Evolutionary conservation across 129 eudicot genomes (phyloP), one percentile per base, ranked within the genome.

Genomic region (Flaveria sonorensis): DNA sequence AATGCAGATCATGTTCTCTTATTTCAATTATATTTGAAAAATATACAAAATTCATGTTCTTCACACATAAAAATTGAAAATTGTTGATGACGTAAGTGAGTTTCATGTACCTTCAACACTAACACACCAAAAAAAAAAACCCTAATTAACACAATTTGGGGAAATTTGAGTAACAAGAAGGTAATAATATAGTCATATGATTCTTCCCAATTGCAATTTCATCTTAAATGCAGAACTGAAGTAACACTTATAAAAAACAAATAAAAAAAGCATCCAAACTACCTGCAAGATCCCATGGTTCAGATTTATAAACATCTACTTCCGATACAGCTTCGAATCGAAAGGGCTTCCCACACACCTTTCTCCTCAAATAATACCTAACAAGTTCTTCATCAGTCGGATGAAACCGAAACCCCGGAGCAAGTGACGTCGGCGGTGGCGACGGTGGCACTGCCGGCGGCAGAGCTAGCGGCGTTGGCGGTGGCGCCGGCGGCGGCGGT

Each of bases 241-340:
- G 39, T 42, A 76, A 18, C 40, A 64, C 10, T 50, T 19, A 0
- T 15, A 20, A 76, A 20, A 16, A 75, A 63, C 32, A 39, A 16
- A 12, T 20, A 19, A 65, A 1, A 16, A 48, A 46, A 40, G 12
- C 47, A 30, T 2, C 2, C 55, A 2, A 42, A 55, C 3, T 75
- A 92, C 97, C 92, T 60, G 91, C 87, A 81, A 92, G 93, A n/a
- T 92, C 93, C 96, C 97, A 92, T 5, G 97, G 97, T 72, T 92
- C 97, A 21, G 89, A 89, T 83, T 89, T 92, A 76, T 92, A 92
- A 21, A 92, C 92, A 52, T 92, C 97, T 23, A 87, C 80, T 72
- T 92, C 96, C 9, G 91, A 76, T 4, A 92, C 92, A 43, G 97
- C 91, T 53, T 89, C 87, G 70, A 92, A 89, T 42, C 93, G 79